Conservation (phyloP, 75 land plant species). For the Cunninghamia lanceolata region DNA sequence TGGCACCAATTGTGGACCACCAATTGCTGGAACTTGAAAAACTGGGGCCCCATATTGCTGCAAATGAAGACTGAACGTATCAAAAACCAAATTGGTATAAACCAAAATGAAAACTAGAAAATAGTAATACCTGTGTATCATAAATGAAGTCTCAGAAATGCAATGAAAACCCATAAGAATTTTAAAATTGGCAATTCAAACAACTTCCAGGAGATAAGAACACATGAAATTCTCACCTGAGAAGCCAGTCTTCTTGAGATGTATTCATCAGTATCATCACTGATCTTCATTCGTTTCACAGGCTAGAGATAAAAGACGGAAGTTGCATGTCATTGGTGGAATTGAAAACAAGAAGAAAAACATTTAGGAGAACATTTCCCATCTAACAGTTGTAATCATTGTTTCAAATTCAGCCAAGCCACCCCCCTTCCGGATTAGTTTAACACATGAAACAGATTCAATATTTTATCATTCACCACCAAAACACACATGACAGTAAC, state of each 20-base stretch:
- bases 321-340: background rate
- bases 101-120: background rate
- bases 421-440: background rate
- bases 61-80: background rate
- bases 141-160: background rate
- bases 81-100: background rate
- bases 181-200: background rate
- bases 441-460: background rate
- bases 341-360: background rate
- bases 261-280: background rate
- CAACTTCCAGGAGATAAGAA: background rate
- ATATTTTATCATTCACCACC: background rate
- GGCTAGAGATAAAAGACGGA: background rate
- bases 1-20: constrained; percentile 6
- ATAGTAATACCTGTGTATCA: background rate
- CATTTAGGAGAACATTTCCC: background rate
- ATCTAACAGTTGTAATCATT: background rate
- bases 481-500: background rate
- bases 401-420: background rate
- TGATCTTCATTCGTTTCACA: constrained; percentile 8
- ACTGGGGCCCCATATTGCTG: constrained; percentile 3
- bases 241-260: background rate
- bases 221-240: background rate
- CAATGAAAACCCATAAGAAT: background rate
- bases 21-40: constrained; percentile 9